A percentile compares a stretch with the other conserved stretches of the same genome.
Evolutionary conservation across 2,329 filamentous ascomycete genomes (phyloP).

Genomic region (Colletotrichum liriopes): DNA sequence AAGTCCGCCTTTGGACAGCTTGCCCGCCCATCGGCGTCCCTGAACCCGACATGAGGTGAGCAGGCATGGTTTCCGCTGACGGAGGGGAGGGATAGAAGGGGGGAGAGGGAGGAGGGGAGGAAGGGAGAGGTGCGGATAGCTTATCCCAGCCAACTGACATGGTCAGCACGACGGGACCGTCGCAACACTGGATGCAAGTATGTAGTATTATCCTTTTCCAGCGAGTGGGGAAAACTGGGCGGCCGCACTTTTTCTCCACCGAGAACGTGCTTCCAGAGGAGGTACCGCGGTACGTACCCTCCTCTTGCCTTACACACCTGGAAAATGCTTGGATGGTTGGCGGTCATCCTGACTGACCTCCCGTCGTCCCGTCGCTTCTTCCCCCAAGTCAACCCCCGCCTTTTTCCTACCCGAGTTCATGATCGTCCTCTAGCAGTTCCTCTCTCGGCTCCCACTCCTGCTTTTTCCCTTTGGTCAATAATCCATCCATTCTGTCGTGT

Average conservation of each 20-base stretch:
- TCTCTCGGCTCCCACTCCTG: conserved; percentile 8
- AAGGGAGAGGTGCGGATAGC: conserved; percentile 24
- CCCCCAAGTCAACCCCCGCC: conserved; percentile 19
- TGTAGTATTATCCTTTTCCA: conserved; percentile 15
- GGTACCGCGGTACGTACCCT: neutral
- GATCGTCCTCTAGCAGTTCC: conserved; percentile 31
- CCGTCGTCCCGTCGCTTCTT: conserved; percentile 3
- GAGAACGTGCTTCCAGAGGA: conserved; percentile 23
- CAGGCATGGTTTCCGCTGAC: conserved; percentile 12
- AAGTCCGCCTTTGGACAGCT: neutral
- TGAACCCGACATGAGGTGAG: conserved; percentile 12
- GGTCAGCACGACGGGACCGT: conserved; percentile 27
- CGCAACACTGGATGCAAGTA: neutral
- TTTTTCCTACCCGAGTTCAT: conserved; percentile 29
- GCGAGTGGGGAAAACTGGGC: conserved; percentile 27
- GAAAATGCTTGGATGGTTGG: neutral
- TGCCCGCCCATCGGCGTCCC: neutral
- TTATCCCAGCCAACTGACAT: conserved; percentile 25
- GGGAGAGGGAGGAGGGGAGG: neutral
- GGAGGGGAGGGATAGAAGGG: neutral
- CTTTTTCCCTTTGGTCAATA: neutral
- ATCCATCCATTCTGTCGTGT: neutral
- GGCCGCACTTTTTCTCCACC: conserved; percentile 29
- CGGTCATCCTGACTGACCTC: neutral
- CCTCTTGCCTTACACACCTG: neutral